Evolutionary conservation across 2,329 filamentous ascomycete genomes (phyloP), one percentile per base, ranked within the genome.

Genomic region (Talaromyces rugulosus): DNA sequence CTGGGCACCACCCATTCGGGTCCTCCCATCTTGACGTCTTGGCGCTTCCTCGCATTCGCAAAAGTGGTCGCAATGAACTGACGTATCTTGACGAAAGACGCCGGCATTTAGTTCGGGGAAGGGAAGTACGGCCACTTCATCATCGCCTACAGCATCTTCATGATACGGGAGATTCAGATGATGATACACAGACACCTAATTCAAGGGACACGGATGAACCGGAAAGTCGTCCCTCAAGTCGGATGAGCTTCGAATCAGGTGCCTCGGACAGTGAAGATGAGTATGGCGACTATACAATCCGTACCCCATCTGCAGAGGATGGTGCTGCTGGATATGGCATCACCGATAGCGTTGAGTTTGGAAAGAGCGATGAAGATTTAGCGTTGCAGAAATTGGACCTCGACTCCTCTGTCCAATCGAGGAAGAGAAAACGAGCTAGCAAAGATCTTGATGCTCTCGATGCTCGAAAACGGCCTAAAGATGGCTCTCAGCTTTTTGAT

Each of bases 91-190:
- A 92, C 69, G 91, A 90, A 84, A 73, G 87, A 61, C 82, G 84
- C 60, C 85, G 83, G 66, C 78, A 80, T 61, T 79, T 80, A 51
- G 75, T 82, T 44, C 84, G 76, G 72, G 83, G 72, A 72, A 87
- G 87, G 64, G 84, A 87, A 28, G 87, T 92, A 73, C 87, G 92
- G 59, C 90, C 91, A 6, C 82, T 98, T 18, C 92, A 96, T 72
- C 89, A 96, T 76, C 86, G 88, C 36, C 81, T 95, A 64, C 85
- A 89, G 66, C 85, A 88, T 66, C 85, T 89, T 71, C 90, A 89
- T 65, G 89, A 91, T 50, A 90, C 89, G 42, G 84, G 84, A n/a
- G 91, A 97, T 73, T 96, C 92, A 0, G 93, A 96, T 66, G 93
- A 96, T 67, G 92, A 97, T 65, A 85, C 85, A 54, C 78, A 82